A percentile compares a stretch with the other conserved stretches of the same genome.
Evolutionary conservation across 1,139 yeast species (phyloP).

Genomic region (Meyerozyma smithsonii): DNA sequence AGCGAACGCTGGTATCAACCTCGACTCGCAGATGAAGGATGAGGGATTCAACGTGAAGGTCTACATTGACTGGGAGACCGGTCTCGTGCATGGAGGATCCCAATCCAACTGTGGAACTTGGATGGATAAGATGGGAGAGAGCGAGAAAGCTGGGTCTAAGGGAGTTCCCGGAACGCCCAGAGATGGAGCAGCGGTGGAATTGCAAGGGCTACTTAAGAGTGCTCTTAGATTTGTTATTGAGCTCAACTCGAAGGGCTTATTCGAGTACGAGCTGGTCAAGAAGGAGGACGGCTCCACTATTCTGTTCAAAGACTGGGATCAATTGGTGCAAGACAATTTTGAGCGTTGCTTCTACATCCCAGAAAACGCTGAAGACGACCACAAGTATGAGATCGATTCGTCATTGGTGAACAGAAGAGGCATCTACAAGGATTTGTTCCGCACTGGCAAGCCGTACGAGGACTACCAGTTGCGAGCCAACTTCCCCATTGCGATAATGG

Average conservation of each 20-base stretch:
- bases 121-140: constrained; percentile 99
- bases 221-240: constrained; percentile 72
- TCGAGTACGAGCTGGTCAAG: constrained; percentile 51
- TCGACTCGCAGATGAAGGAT: constrained; percentile 89
- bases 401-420: constrained; percentile 81
- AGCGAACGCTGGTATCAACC: constrained; percentile 87
- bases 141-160: constrained; percentile 71
- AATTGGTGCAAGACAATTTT: constrained; percentile 62
- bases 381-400: constrained; percentile 55
- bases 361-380: constrained; percentile 45
- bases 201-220: constrained; percentile 84
- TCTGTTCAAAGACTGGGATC: constrained; percentile 64
- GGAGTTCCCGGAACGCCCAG: constrained; percentile 97
- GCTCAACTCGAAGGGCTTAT: constrained; percentile 49
- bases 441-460: constrained; percentile 81
- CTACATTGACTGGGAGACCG: constrained; percentile 82
- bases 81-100: constrained; percentile 86
- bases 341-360: constrained; percentile 81
- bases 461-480: constrained; percentile 93
- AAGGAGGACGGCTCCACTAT: constrained; percentile 55
- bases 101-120: constrained; percentile 95
- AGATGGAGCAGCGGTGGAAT: constrained; percentile 95
- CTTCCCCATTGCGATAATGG: constrained; percentile 87
- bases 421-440: constrained; percentile 81
- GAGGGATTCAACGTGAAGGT: constrained; percentile 87